A percentile compares a stretch with the other conserved stretches of the same genome.
phyloP scores from a whole-genome alignment of 345 rosid genomes.

The Linum usitatissimum region DNA sequence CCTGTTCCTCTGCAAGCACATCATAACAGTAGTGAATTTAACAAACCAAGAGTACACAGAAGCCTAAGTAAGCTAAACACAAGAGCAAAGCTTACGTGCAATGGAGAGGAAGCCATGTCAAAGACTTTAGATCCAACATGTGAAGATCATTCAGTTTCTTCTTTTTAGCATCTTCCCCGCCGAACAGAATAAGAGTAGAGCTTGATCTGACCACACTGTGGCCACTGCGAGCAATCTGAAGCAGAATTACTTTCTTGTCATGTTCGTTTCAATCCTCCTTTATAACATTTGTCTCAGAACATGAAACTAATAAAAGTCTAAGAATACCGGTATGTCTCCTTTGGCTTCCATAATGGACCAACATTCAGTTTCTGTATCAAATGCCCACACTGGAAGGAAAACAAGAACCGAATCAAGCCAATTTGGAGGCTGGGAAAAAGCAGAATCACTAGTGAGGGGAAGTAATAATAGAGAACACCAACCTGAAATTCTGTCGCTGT shows the following conservation, averaged over 20 bases:
- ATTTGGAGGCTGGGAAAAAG: slow-evolving; percentile 1
- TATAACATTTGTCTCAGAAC: not conserved
- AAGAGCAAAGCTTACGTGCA: slow-evolving; percentile 61
- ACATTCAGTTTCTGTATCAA: slow-evolving; percentile 78
- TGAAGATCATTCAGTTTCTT: slow-evolving; percentile 87
- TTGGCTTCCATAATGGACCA: slow-evolving; percentile 94
- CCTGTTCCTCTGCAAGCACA: slow-evolving; percentile 56
- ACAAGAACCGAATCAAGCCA: slow-evolving; percentile 12
- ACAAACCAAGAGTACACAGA: not conserved
- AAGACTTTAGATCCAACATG: slow-evolving; percentile 92
- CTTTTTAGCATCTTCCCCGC: slow-evolving; percentile 88
- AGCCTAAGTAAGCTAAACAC: not conserved
- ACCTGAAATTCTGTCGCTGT: slow-evolving; percentile 81
- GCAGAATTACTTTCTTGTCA: slow-evolving; percentile 5
- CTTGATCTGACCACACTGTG: slow-evolving; percentile 84
- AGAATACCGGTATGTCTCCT: slow-evolving; percentile 79
- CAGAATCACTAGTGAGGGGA: not conserved
- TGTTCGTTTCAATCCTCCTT: no score
- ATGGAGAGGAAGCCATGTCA: slow-evolving; percentile 92
- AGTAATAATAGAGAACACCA: slow-evolving; percentile 10
- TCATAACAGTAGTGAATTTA: slow-evolving; percentile 2
- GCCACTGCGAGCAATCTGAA: slow-evolving; percentile 83
- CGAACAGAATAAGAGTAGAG: slow-evolving; percentile 70
- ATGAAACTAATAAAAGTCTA: not conserved
- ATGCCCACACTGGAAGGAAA: slow-evolving; percentile 65